Evolutionary conservation across 345 rosid genomes (phyloP), one percentile per base, ranked within the genome.

Genomic region (Populus nigra): DNA sequence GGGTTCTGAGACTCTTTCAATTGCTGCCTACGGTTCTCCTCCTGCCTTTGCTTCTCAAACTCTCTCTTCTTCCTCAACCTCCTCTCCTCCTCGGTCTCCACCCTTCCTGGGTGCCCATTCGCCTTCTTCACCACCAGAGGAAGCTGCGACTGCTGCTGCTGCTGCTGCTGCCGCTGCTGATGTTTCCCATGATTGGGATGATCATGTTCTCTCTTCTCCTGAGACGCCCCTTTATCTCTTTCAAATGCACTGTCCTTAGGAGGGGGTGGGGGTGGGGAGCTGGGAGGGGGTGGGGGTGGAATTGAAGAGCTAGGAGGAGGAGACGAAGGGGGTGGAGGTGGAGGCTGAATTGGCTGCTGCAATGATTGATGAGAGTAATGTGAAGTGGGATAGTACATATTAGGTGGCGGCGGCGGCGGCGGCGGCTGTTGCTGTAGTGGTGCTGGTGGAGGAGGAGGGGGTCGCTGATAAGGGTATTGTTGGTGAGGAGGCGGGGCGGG

Each of bases 61-160:
- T 93, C 99, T 84, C 85, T 89, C 90, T 91, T 96, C 93, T 96
- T 96, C 82, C 98, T 88, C 78, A 86, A 73, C 86, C 93, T 88
- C 85, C 98, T 90, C 83, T 93, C 98, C 72, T 96, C 98, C 83
- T 96, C 99, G 0, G 93, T 92, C 88, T 93, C 98, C 77, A 83
- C 88, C 81, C 91, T 91, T 59, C 86, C 91, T 0, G 73, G 68
- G 23, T 78, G 82, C 39, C 84, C 90, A 82, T 85, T 87, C 1
- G 82, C 83, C 75, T 87, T 93, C 75, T 87, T 93, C 65, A 13
- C 73, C 50, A 18, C 69, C 0, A 81, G 82, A 25, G 89, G 83
- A 68, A 81, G 75, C 36, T 87, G 90, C 5, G 89, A 84, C 80
- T 76, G 86, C 70, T 84, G 88, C 47, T 88, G 92, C 49, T 72